A percentile compares a stretch with the other conserved stretches of the same genome.
Evolutionary conservation across 1,139 yeast genomes (phyloP).

Genomic region (Geotrichum macrosporum): DNA sequence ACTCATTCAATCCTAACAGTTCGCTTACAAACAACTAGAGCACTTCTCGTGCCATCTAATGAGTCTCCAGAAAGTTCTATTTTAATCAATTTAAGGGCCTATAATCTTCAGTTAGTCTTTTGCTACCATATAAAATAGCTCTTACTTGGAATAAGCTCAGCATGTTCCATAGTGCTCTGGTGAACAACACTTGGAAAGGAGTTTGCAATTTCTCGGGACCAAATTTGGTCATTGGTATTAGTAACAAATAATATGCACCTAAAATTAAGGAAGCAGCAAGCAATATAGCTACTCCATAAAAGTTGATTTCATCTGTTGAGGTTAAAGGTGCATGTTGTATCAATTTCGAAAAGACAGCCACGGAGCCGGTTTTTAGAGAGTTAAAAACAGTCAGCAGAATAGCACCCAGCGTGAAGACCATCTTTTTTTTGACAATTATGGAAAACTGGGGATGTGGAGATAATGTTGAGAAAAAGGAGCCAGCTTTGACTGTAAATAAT

Average conservation of each 20-base stretch:
- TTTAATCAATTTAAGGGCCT: constrained; percentile 15
- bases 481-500: too few species aligned
- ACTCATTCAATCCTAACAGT: background rate
- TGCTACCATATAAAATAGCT: too few species aligned
- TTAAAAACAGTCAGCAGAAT: background rate
- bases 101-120: background rate
- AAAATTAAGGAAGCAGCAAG: background rate
- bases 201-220: background rate
- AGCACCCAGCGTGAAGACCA: background rate
- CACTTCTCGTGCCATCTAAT: constrained; percentile 19
- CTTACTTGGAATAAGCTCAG: constrained; percentile 5
- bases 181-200: background rate
- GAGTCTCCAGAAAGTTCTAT: constrained; percentile 20
- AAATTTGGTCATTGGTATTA: background rate
- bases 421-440: too few species aligned
- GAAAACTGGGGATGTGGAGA: too few species aligned
- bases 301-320: background rate
- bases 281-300: background rate
- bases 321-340: background rate
- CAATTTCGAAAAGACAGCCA: background rate
- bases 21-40: constrained; percentile 19
- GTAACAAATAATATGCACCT: background rate
- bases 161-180: constrained; percentile 5
- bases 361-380: background rate
- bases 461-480: too few species aligned